Evolutionary conservation across 495 filamentous ascomycete genomes (phyloP).

Genomic region (Penicillium maclennaniae): DNA sequence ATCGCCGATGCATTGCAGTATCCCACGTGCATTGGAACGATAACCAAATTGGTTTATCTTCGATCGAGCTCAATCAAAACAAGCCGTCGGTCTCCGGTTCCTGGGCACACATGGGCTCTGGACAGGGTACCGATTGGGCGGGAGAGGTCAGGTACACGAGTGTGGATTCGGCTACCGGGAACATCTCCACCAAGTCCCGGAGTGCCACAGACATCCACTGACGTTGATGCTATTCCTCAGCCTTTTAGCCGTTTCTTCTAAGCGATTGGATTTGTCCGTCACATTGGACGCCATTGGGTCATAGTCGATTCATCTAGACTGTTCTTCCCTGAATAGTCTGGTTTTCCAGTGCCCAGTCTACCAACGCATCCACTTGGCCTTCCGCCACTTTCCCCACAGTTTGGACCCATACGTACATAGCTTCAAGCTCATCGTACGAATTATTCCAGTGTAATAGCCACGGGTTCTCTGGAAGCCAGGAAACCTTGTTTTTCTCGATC

Average conservation of each 20-base stretch:
- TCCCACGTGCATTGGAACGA: background rate
- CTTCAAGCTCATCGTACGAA: conserved; percentile 3
- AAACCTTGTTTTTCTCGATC: too few relatives aligned
- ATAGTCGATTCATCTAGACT: background rate
- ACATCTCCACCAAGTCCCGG: too few relatives aligned
- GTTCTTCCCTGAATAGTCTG: background rate
- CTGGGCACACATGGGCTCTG: conserved; percentile 3
- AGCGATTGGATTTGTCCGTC: background rate
- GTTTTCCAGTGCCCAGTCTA: conserved; percentile 8
- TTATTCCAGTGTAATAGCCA: background rate
- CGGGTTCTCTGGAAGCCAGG: background rate
- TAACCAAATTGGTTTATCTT: background rate
- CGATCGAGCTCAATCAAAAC: background rate
- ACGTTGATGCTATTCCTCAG: background rate
- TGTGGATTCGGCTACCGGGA: background rate
- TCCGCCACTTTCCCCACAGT: background rate
- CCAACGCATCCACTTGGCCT: conserved; percentile 2
- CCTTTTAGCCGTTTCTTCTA: too few relatives aligned
- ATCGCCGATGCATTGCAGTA: background rate
- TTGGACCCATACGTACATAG: conserved; percentile 1
- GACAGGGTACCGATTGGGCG: conserved; percentile 2
- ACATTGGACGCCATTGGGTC: background rate
- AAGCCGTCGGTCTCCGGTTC: conserved; percentile 1
- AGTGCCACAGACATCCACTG: background rate
- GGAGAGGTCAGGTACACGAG: too few relatives aligned